These are phyloP conservation scores for Lyophyllum semitale DNA, from an alignment of 768 basidiomycete genomes.

Conservation along the genomic window DNA sequence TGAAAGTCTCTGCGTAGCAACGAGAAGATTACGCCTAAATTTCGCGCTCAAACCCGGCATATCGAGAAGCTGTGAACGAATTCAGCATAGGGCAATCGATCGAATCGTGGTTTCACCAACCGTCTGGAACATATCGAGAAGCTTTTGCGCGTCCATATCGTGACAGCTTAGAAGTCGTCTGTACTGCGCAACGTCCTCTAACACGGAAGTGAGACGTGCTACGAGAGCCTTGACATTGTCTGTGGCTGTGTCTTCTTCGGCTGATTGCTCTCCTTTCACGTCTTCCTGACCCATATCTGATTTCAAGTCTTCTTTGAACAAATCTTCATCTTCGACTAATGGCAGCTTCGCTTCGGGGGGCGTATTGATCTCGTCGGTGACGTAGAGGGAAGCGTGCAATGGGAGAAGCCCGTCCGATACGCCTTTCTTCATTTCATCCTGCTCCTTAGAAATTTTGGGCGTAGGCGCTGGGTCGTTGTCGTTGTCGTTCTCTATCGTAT, in stretches of 20 bases:
- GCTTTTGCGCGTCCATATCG: background rate
- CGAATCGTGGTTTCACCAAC: background rate
- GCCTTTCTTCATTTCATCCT: background rate
- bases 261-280: background rate
- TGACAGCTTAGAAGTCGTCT: conserved; percentile 1
- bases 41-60: conserved; percentile 1
- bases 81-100: background rate
- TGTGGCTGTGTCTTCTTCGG: background rate
- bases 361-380: background rate
- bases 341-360: background rate
- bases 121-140: conserved; percentile 12
- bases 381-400: background rate
- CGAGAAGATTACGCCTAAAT: conserved; percentile 10
- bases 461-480: background rate
- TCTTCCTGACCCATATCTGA: background rate
- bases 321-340: background rate
- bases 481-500: too few relatives aligned
- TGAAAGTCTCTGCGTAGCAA: conserved; percentile 13
- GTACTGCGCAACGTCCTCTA: conserved; percentile 6
- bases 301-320: background rate
- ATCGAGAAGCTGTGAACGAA: conserved; percentile 2
- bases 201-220: background rate
- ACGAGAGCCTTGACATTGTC: conserved; percentile 1
- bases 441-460: background rate
- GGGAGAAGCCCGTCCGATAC: background rate